Percentiles rank a stretch among this genome's conserved stretches.
phyloP scores from a whole-genome alignment of 2,329 filamentous ascomycete genomes.

The Graphilbum sp. region DNA sequence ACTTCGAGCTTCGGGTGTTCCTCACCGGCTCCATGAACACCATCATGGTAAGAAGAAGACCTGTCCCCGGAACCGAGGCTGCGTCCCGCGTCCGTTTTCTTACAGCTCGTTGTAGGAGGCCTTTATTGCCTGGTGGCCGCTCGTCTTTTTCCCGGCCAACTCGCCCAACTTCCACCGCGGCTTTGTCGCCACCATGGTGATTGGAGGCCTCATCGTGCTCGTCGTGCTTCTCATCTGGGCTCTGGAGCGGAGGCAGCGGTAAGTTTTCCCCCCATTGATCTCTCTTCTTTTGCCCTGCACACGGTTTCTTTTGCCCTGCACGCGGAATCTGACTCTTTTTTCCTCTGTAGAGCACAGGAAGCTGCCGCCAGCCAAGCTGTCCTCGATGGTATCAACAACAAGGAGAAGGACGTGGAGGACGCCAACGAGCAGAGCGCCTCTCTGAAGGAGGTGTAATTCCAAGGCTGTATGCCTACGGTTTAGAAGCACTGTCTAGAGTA shows the following conservation, averaged over 20 bases:
- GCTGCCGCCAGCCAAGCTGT: no score
- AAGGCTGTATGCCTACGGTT: no score
- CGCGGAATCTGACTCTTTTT: no score
- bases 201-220: background rate
- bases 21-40: background rate
- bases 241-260: conserved; percentile 1
- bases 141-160: background rate
- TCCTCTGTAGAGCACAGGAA: no score
- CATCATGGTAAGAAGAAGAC: background rate
- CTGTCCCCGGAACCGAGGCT: background rate
- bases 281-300: no score
- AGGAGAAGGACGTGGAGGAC: no score
- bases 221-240: background rate
- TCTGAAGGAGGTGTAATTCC: no score
- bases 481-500: no score
- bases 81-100: background rate
- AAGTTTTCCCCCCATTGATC: no score
- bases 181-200: background rate
- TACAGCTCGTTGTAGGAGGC: background rate
- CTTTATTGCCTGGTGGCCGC: background rate
- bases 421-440: no score
- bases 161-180: background rate
- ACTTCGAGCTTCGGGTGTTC: background rate
- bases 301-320: no score
- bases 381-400: no score